Conservation (phyloP, 495 filamentous ascomycete species). For the Rusavskia elegans region DNA sequence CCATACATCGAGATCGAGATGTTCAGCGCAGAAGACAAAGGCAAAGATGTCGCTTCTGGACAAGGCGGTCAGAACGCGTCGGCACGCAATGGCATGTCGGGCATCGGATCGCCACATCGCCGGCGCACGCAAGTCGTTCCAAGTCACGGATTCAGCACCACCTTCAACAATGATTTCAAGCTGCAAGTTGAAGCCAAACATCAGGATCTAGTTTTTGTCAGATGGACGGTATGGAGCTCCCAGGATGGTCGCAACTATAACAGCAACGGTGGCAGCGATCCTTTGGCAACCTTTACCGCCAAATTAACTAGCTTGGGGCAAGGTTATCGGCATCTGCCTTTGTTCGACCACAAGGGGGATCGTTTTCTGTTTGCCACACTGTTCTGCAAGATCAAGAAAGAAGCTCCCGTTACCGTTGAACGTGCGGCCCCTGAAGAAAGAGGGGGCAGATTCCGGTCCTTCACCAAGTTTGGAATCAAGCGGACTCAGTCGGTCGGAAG, state of each 20-base stretch:
- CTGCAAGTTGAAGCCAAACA: conserved; percentile 77
- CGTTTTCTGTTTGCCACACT: conserved; percentile 88
- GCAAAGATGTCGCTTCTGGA: conserved; percentile 39
- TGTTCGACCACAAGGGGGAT: conserved; percentile 77
- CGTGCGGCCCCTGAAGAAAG: conserved; percentile 33
- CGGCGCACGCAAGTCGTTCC: conserved; percentile 60
- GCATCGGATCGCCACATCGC: conserved; percentile 60
- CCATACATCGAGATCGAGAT: conserved; percentile 92
- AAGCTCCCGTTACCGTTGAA: conserved; percentile 34
- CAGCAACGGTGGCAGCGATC: conserved; percentile 38
- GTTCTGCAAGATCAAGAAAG: conserved; percentile 70
- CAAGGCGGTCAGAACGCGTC: conserved; percentile 59
- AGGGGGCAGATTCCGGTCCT: conserved; percentile 25
- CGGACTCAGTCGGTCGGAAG: conserved; percentile 30
- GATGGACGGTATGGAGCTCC: conserved; percentile 80
- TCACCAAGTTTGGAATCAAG: conserved; percentile 31
- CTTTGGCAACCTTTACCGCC: conserved; percentile 75
- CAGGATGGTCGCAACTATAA: conserved; percentile 47
- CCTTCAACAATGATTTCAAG: conserved; percentile 59
- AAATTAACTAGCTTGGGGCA: conserved; percentile 80
- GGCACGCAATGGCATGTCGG: conserved; percentile 50
- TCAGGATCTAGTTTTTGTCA: conserved; percentile 83
- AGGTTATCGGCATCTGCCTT: conserved; percentile 92
- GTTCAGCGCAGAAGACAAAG: conserved; percentile 84
- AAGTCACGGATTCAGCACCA: conserved; percentile 84